Evolutionary conservation across 179 eudicot genomes (phyloP), one percentile per base, ranked within the genome.

Genomic region (Silene vulgaris): DNA sequence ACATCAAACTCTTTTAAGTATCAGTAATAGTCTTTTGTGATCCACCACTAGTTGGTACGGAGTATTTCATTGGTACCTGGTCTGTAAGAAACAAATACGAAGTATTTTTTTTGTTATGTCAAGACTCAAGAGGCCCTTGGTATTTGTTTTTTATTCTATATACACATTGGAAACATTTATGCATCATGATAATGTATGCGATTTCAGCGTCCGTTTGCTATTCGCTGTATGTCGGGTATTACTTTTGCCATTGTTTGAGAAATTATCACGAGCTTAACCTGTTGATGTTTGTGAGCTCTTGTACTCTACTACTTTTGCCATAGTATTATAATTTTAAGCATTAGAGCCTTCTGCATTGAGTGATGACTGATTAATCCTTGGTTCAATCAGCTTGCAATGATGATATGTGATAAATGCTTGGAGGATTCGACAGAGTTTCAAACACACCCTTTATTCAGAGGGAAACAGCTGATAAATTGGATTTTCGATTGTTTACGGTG

Each of bases 341-440:
- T 12, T 50, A 50, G n/a, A 14, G 56, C 56, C 4, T 50, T 50
- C 56, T 12, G 16, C 16, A 77, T 68, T 68, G 9, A 40, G 48
- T 40, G 48, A 40, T 40, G 48, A 1, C 48, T 40, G 48, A 40
- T 40, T 8, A 50, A 50, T 75, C 70, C 74, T 29, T 85, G 78
- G 59, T 82, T 80, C 75, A 78, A 83, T 82, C 96, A 90, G 92
- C 82, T 86, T 83, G 85, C 88, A 88, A 80, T 82, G 96, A 87
- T 78, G 96, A 86, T 86, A 87, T 84, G 88, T 87, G 88, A 87
- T 82, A 82, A 82, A 50, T 80, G 80, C 73, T 78, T 74, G 20
- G 87, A 84, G 81, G 88, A 80, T 76, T 66, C 74, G 57, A 76
- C 79, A 28, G 80, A 77, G 76, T 82, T 43, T 73, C 48, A 79